Percentiles rank a stretch among this genome's conserved stretches.
Conservation (phyloP, 192 early-diverging fungal genomes). For the Coemansia erecta region DNA sequence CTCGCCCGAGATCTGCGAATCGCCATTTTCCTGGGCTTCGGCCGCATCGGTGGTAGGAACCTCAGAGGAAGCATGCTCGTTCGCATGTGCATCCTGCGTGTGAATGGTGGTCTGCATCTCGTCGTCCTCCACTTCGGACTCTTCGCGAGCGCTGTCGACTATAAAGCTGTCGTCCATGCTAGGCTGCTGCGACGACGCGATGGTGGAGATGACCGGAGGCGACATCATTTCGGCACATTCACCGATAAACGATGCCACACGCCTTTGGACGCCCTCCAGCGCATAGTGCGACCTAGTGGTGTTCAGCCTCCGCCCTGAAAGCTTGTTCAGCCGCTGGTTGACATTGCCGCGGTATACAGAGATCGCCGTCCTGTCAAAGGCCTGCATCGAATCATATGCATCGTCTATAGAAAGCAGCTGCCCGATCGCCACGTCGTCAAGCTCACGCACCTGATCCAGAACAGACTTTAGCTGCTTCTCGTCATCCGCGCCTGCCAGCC, state of each 20-base stretch:
- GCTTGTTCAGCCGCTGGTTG: conserved; percentile 33
- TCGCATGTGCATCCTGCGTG: background rate
- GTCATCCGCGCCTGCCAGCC: conserved; percentile 31
- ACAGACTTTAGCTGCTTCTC: conserved; percentile 37
- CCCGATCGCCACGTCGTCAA: conserved; percentile 12
- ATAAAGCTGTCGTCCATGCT: background rate
- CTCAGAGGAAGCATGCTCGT: background rate
- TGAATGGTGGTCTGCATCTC: background rate
- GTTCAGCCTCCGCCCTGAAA: conserved; percentile 34
- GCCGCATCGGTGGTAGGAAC: background rate
- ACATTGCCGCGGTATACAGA: conserved; percentile 23
- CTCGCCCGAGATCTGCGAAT: conserved; percentile 8
- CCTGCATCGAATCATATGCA: background rate
- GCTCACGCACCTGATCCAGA: conserved; percentile 20
- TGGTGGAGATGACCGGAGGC: conserved; percentile 3
- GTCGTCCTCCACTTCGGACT: background rate
- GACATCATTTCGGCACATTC: conserved; percentile 13
- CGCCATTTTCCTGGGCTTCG: background rate
- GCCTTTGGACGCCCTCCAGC: conserved; percentile 12
- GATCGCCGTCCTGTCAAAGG: conserved; percentile 9
- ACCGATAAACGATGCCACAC: conserved; percentile 9
- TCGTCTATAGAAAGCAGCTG: conserved; percentile 16
- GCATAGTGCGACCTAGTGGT: conserved; percentile 26
- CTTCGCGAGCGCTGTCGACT: background rate
- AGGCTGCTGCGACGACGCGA: background rate